phyloP scores from a whole-genome alignment of 2,329 filamentous ascomycete genomes.

The Hymenoscyphus infarciens region DNA sequence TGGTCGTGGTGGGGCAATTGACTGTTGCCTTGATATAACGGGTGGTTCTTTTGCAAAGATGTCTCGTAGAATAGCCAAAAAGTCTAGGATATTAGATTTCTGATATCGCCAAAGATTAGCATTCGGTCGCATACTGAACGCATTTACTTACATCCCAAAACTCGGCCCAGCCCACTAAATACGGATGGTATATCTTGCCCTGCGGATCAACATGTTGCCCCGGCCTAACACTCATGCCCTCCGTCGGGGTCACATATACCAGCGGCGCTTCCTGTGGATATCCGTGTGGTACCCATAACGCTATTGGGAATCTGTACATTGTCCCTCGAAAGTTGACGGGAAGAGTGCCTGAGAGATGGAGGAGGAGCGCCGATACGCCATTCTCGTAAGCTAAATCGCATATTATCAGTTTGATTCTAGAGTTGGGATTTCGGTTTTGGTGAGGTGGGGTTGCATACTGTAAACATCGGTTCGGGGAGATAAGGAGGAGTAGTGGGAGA shows the following conservation, averaged over 20 bases:
- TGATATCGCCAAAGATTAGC: constrained; percentile 30
- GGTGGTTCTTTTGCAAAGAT: constrained; percentile 95
- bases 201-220: constrained; percentile 95
- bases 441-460: constrained; percentile 51
- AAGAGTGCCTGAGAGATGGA: constrained; percentile 82
- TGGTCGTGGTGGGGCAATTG: constrained; percentile 40
- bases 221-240: constrained; percentile 83
- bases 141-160: constrained; percentile 76
- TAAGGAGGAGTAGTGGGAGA: constrained; percentile 76
- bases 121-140: background rate
- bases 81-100: constrained; percentile 82
- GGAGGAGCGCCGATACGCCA: constrained; percentile 78
- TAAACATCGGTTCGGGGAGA: constrained; percentile 90
- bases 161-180: constrained; percentile 82
- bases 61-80: constrained; percentile 76
- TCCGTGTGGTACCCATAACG: constrained; percentile 86
- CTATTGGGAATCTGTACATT: constrained; percentile 86
- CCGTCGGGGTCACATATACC: constrained; percentile 82
- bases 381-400: constrained; percentile 71
- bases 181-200: constrained; percentile 92
- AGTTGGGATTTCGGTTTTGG: constrained; percentile 27
- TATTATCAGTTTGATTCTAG: constrained; percentile 30
- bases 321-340: constrained; percentile 88
- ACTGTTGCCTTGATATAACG: constrained; percentile 69
- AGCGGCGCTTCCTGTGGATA: constrained; percentile 86